Percentiles rank a stretch among this genome's conserved stretches.
phyloP scores from a whole-genome alignment of 139 green algal species.

The Micractinium conductrix region DNA sequence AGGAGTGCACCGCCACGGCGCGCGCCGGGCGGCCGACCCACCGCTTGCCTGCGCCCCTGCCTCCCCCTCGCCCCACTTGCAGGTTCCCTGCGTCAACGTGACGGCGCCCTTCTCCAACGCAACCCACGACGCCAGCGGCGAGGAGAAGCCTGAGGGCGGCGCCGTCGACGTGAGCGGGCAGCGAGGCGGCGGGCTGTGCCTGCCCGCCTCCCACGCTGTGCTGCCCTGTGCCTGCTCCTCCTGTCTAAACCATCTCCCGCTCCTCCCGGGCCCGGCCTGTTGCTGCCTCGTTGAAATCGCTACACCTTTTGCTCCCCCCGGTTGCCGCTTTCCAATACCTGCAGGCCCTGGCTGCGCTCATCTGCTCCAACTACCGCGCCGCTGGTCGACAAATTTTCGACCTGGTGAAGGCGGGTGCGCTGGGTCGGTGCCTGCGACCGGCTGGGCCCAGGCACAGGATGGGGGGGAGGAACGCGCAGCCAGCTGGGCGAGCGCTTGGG shows the following conservation, averaged over 20 bases:
- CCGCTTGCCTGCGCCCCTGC: too few species aligned
- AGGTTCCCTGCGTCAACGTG: conserved; percentile 6
- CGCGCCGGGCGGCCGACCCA: not conserved
- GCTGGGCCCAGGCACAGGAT: not conserved
- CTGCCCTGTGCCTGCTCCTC: not conserved
- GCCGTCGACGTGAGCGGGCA: not conserved
- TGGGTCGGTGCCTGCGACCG: not conserved
- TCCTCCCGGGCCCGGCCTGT: too few species aligned
- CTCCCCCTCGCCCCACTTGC: not conserved
- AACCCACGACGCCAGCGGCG: not conserved
- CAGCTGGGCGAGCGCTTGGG: not conserved
- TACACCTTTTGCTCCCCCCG: too few species aligned
- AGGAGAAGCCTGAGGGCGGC: not conserved
- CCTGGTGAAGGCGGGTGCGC: not conserved
- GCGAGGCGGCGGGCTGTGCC: not conserved
- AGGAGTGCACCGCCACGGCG: not conserved
- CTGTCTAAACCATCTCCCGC: not conserved
- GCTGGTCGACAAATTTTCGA: not conserved
- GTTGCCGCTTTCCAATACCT: not conserved
- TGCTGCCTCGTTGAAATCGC: not conserved
- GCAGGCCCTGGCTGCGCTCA: not conserved
- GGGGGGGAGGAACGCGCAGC: not conserved
- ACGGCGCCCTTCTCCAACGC: not conserved
- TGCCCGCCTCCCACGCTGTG: not conserved
- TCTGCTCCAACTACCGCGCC: conserved; percentile 8